Evolutionary conservation across 192 early-diverging fungal genomes (phyloP).

Genomic region (Gryganskiella cystojenkinii): DNA sequence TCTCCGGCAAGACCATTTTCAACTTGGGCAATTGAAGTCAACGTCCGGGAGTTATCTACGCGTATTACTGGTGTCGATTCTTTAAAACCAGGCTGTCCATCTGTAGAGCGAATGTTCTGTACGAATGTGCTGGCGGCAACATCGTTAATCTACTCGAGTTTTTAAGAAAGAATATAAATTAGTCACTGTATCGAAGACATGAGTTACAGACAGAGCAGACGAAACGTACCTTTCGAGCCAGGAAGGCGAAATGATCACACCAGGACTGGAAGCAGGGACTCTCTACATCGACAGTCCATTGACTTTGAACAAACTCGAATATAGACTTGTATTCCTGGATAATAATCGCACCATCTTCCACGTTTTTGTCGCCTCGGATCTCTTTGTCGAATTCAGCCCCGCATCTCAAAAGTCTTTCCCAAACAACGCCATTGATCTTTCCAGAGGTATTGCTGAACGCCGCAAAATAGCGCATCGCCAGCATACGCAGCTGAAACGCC

Average conservation of each 20-base stretch:
- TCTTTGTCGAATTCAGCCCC: slow-evolving; percentile 55
- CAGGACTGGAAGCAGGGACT: slow-evolving; percentile 40
- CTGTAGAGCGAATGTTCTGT: not conserved
- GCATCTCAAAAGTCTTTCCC: slow-evolving; percentile 54
- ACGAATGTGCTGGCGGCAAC: not conserved
- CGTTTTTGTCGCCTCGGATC: slow-evolving; percentile 24
- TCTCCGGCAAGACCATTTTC: not conserved
- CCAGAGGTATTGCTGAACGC: not conserved
- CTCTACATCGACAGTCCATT: slow-evolving; percentile 16
- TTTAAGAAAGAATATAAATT: not conserved
- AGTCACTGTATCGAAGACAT: not conserved
- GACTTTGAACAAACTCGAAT: slow-evolving; percentile 13
- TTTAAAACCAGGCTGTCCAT: slow-evolving; percentile 8
- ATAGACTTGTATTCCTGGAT: slow-evolving; percentile 29
- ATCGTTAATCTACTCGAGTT: slow-evolving; percentile 6
- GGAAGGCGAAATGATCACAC: slow-evolving; percentile 52
- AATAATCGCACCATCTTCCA: slow-evolving; percentile 7
- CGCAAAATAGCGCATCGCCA: slow-evolving; percentile 23
- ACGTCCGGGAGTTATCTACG: no score
- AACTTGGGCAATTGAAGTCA: no score
- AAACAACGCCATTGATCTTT: slow-evolving; percentile 36
- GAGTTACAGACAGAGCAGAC: not conserved
- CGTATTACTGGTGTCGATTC: not conserved
- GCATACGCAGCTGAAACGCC: slow-evolving; percentile 29
- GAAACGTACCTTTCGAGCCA: slow-evolving; percentile 56